Evolutionary conservation across 2,329 filamentous ascomycete genomes (phyloP).

Genomic region (Colletotrichum destructivum): DNA sequence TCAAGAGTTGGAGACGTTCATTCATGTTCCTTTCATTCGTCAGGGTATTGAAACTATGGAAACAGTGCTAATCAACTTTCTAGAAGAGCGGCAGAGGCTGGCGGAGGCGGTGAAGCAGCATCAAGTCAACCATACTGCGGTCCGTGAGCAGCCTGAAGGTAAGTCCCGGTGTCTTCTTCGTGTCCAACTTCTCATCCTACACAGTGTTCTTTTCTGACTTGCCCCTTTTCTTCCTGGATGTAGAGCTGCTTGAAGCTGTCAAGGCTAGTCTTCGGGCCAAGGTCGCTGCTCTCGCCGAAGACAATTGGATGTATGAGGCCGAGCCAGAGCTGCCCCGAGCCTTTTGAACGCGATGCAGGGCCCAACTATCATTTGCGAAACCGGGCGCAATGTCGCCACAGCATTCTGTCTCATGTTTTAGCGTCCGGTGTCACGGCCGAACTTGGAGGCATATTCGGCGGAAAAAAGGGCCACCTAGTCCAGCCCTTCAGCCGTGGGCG

Average conservation of each 20-base stretch:
- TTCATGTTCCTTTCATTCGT: slow-evolving; percentile 22
- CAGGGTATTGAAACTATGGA: slow-evolving; percentile 43
- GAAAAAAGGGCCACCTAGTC: slow-evolving; percentile 60
- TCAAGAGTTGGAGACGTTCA: neutral
- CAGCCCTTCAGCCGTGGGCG: slow-evolving; percentile 71
- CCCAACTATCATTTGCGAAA: slow-evolving; percentile 30
- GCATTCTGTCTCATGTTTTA: slow-evolving; percentile 7
- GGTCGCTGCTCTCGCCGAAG: slow-evolving; percentile 81
- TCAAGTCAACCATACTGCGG: slow-evolving; percentile 67
- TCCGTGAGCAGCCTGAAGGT: slow-evolving; percentile 71
- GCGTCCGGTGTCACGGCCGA: slow-evolving; percentile 5
- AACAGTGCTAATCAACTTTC: slow-evolving; percentile 46
- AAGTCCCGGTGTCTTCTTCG: neutral
- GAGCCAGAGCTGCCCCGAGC: slow-evolving; percentile 66
- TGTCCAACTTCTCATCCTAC: neutral
- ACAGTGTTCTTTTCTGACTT: slow-evolving; percentile 5
- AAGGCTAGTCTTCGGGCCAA: slow-evolving; percentile 80
- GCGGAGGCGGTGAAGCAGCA: slow-evolving; percentile 75
- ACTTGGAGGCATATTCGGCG: slow-evolving; percentile 5
- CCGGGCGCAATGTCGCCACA: slow-evolving; percentile 37
- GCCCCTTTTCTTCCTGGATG: slow-evolving; percentile 31
- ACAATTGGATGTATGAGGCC: slow-evolving; percentile 92
- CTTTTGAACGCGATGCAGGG: slow-evolving; percentile 47
- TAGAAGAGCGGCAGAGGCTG: slow-evolving; percentile 73
- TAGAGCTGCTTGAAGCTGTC: slow-evolving; percentile 79